phyloP scores from a whole-genome alignment of 169 alveolate genomes.

The Toxoplasma gondii region DNA sequence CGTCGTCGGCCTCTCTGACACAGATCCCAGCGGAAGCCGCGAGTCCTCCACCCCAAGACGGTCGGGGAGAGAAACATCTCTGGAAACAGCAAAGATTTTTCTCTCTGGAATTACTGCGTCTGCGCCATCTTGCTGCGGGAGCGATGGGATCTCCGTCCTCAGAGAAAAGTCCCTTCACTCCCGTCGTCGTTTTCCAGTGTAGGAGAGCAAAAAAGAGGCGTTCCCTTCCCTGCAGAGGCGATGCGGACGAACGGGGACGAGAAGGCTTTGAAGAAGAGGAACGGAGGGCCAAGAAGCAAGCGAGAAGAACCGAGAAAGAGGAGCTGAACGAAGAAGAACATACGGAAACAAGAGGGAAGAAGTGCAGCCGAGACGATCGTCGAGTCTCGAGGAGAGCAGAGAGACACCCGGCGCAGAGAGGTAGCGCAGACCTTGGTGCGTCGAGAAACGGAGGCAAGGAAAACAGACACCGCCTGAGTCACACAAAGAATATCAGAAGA shows the following conservation, averaged over 20 bases:
- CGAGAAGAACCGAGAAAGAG: background rate
- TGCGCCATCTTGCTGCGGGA: background rate
- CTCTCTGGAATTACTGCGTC: background rate
- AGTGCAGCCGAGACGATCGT: too few relatives aligned
- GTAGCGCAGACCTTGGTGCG: too few relatives aligned
- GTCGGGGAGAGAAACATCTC: slow-evolving; percentile 20
- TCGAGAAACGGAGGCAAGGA: too few relatives aligned
- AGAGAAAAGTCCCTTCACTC: background rate
- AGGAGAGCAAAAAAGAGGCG: background rate
- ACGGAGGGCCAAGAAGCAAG: background rate
- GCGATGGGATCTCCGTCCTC: background rate
- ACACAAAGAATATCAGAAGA: too few relatives aligned
- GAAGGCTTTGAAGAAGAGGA: background rate
- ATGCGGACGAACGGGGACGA: background rate
- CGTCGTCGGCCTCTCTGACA: slow-evolving; percentile 61
- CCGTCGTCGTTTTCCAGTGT: background rate
- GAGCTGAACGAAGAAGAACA: background rate
- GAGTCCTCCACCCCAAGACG: slow-evolving; percentile 57
- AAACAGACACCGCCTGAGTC: too few relatives aligned
- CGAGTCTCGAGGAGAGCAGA: too few relatives aligned
- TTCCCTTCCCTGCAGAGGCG: background rate
- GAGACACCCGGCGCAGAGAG: too few relatives aligned
- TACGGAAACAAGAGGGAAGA: background rate
- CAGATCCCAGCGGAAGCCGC: slow-evolving; percentile 68
- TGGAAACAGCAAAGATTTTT: too few relatives aligned